Evolutionary conservation across 352 stramenopile species (phyloP).

Genomic region (Plasmopara viticola): DNA sequence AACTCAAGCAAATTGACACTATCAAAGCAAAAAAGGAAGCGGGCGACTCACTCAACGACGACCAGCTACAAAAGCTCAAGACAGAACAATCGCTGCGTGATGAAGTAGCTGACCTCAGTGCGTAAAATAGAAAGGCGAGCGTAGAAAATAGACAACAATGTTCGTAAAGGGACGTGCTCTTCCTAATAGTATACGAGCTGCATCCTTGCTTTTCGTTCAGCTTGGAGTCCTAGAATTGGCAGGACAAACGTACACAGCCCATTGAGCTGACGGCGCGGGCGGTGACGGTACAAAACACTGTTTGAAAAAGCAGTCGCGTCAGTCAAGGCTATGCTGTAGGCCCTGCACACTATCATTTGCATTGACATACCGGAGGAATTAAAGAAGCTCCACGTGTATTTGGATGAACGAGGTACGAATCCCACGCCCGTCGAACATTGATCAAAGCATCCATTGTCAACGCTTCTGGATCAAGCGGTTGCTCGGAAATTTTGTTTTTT

Average conservation of each 20-base stretch:
- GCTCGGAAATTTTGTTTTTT: background rate
- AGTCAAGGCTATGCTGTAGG: conserved; percentile 2
- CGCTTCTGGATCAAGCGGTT: conserved; percentile 17
- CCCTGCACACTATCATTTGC: background rate
- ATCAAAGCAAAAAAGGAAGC: conserved; percentile 72
- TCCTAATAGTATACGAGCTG: background rate
- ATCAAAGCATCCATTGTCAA: conserved; percentile 31
- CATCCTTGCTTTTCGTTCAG: conserved; percentile 1
- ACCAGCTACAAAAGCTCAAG: conserved; percentile 72
- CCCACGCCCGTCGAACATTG: conserved; percentile 30
- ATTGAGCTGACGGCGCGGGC: conserved; percentile 18
- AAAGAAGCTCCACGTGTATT: conserved; percentile 24
- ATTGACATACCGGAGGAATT: conserved; percentile 30
- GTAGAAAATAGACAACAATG: no score
- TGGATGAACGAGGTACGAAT: conserved; percentile 24
- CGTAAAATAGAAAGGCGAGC: conserved; percentile 10
- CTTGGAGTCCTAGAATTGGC: background rate
- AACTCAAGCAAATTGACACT: conserved; percentile 83
- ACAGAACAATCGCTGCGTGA: conserved; percentile 60
- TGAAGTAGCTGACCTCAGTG: conserved; percentile 55
- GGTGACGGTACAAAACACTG: conserved; percentile 47
- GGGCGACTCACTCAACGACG: conserved; percentile 73
- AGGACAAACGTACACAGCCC: conserved; percentile 16
- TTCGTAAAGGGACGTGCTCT: background rate
- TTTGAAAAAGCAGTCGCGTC: conserved; percentile 3